Base-by-base conservation (phyloP, 495 filamentous ascomycete genomes). In the Lindgomyces ingoldianus region DNA sequence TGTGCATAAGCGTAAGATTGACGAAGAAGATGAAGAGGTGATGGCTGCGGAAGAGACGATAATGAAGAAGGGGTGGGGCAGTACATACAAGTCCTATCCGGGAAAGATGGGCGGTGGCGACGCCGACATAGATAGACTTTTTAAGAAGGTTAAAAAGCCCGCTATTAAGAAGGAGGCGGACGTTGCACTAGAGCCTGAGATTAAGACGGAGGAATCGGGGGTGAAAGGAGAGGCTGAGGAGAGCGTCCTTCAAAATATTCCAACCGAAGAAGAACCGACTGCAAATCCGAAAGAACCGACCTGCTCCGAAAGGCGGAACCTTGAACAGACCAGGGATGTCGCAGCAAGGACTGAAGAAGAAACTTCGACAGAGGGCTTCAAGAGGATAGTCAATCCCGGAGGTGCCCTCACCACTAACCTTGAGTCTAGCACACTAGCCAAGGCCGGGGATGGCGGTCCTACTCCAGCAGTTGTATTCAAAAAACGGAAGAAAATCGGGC, bases 61-160 rank as follows among this genome's bases (percentile, higher is more conserved):
- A 4, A 83, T 83, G 50, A 83, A 82, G 74, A 88, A 79, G 73
- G 87, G 77, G 47, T 96, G 92, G 91, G 92, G 91, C 1, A 85
- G 86, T 26, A 83, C 81, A 52, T 85, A 84, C 52, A 85, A 83
- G 73, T 74, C 74, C 26, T 90, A 90, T 74, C 88, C 89, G 0
- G 83, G 80, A 11, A 72, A 74, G 10, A 60, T 74, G 19, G 59
- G 49, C 10, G 59, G 30, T 14, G 84, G 83, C 48, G 76, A 84
- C 39, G 79, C 75, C 9, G 90, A 91, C 75, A 69, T 96, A 52
- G 89, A 95, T 72, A 84, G 82, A 16, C 76, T 95, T 46, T 74
- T 96, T 48, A 74, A 71, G 46, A 80, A 77, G 44, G 70, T 44
- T n/a, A 73, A 71, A 36, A 70, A 42, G 36, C 51, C 62, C 10